Percentiles rank a stretch among this genome's conserved stretches.
These are phyloP conservation scores for Boletus subcaerulescens DNA, from an alignment of 768 basidiomycete species.

Conservation along the genomic window DNA sequence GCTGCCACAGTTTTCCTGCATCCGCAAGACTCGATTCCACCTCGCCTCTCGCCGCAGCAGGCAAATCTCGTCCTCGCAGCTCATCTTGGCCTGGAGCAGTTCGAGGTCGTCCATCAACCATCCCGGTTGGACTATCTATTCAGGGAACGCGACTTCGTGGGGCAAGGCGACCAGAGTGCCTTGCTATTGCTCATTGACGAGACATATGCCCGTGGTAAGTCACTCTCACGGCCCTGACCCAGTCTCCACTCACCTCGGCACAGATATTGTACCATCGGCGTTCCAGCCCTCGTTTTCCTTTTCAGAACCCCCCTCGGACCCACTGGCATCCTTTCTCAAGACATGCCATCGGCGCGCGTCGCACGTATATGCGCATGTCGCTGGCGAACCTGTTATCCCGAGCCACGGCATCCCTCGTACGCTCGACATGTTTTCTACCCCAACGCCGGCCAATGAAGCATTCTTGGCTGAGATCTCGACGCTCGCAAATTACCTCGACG, in stretches of 20 bases:
- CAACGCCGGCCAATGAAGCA: conserved; percentile 37
- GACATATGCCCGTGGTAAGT: conserved; percentile 52
- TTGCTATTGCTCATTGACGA: conserved; percentile 58
- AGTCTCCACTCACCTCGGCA: background rate
- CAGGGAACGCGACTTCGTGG: conserved; percentile 52
- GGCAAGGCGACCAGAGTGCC: conserved; percentile 47
- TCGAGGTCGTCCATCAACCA: conserved; percentile 47
- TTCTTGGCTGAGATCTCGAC: conserved; percentile 45
- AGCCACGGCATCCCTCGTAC: conserved; percentile 31
- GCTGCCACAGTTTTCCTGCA: conserved; percentile 62
- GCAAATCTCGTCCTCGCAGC: conserved; percentile 61
- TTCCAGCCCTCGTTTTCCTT: conserved; percentile 49
- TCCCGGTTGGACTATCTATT: conserved; percentile 18
- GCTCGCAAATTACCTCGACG: conserved; percentile 50
- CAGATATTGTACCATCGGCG: conserved; percentile 58
- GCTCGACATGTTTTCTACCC: conserved; percentile 41
- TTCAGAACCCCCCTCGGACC: conserved; percentile 28
- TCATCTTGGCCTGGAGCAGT: conserved; percentile 69
- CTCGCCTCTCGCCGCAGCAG: conserved; percentile 46
- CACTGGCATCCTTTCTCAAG: conserved; percentile 50
- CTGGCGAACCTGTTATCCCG: conserved; percentile 35
- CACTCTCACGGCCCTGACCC: background rate
- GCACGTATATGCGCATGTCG: conserved; percentile 55
- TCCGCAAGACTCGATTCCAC: conserved; percentile 39
- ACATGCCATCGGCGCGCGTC: conserved; percentile 58